These are phyloP conservation scores for Pontederia crassipes DNA, from an alignment of 176 grass and related monocot species.

Conservation along the genomic window DNA sequence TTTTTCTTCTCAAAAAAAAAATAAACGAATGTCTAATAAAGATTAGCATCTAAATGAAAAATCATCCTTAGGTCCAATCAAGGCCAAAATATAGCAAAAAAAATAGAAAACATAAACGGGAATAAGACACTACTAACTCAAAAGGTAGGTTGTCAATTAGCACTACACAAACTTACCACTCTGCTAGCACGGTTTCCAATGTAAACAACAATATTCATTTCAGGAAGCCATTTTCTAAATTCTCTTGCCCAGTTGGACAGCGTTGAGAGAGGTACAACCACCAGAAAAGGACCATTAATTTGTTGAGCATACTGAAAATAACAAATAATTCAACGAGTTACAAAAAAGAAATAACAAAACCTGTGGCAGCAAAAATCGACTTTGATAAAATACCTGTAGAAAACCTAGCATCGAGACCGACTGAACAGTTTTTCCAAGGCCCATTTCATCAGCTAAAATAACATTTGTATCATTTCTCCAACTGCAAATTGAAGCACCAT, in stretches of 20 bases:
- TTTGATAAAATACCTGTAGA: slow-evolving; percentile 46
- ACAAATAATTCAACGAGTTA: slow-evolving; percentile 4
- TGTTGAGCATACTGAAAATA: slow-evolving; percentile 82
- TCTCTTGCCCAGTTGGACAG: slow-evolving; percentile 95
- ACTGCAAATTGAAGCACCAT: slow-evolving; percentile 32
- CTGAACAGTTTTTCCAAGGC: slow-evolving; percentile 97
- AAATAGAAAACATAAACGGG: too few species aligned
- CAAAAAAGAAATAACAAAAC: slow-evolving; percentile 1
- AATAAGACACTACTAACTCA: too few species aligned
- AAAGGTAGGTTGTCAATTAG: background rate
- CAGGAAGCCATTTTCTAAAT: slow-evolving; percentile 91
- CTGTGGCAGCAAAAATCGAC: slow-evolving; percentile 6
- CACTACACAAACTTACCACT: slow-evolving; percentile 46
- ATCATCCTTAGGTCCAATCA: too few species aligned
- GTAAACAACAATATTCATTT: slow-evolving; percentile 93
- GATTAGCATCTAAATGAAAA: too few species aligned
- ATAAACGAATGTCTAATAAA: too few species aligned
- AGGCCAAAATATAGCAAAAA: too few species aligned
- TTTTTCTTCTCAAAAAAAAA: too few species aligned
- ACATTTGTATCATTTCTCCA: slow-evolving; percentile 99
- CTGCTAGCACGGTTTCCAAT: slow-evolving; percentile 98
- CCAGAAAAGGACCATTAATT: slow-evolving; percentile 93
- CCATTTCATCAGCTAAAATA: slow-evolving; percentile 99
- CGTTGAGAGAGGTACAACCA: slow-evolving; percentile 94
- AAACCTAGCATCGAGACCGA: slow-evolving; percentile 97